Evolutionary conservation across 345 rosid genomes (phyloP).

Genomic region (Linum tenue): DNA sequence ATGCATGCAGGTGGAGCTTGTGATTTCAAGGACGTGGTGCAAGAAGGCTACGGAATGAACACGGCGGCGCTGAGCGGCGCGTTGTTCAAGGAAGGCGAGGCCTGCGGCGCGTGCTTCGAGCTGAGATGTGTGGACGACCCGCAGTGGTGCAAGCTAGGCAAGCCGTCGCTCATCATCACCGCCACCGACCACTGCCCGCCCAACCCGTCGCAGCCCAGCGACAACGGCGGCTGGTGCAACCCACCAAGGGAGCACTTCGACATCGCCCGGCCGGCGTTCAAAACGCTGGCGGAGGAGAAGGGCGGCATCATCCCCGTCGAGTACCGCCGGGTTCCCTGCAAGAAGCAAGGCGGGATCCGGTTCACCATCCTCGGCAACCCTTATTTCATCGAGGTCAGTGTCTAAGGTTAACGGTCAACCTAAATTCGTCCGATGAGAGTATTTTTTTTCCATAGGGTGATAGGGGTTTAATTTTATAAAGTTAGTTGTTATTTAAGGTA

Average conservation of each 20-base stretch:
- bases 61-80: conserved; percentile 42
- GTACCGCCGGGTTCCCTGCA: conserved; percentile 72
- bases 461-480: no score
- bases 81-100: conserved; percentile 37
- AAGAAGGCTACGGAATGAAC: conserved; percentile 31
- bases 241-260: conserved; percentile 67
- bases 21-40: conserved; percentile 33
- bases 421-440: no score
- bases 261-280: conserved; percentile 51
- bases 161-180: conserved; percentile 44
- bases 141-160: conserved; percentile 47
- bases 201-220: conserved; percentile 34
- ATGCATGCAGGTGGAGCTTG: conserved; percentile 45
- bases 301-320: conserved; percentile 55
- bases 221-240: conserved; percentile 76
- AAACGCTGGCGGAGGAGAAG: conserved; percentile 39
- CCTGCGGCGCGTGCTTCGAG: conserved; percentile 50
- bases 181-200: conserved; percentile 86
- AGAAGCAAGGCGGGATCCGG: conserved; percentile 61
- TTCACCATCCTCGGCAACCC: conserved; percentile 56
- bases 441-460: no score
- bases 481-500: no score
- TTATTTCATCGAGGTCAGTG: conserved; percentile 37
- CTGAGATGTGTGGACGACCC: conserved; percentile 29
- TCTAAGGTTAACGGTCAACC: no score